Evolutionary conservation across 2,329 filamentous ascomycete species (phyloP), one percentile per base, ranked within the genome.

Genomic region (Gremmenia infestans): DNA sequence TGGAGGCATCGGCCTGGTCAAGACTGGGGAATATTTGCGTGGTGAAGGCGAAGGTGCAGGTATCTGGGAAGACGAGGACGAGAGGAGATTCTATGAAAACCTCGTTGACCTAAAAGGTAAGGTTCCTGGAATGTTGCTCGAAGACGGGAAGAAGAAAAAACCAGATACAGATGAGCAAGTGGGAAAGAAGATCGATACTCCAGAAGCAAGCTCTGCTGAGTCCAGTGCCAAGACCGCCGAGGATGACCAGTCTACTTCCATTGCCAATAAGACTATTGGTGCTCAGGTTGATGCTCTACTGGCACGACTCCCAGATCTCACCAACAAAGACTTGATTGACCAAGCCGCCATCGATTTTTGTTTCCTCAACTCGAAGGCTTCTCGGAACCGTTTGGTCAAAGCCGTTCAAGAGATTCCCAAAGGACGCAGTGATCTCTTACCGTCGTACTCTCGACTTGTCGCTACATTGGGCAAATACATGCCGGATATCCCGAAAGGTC

Each of bases 11-110:
- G 94, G 94, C 36, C 81, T 97, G 40, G 88, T 97, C 64, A 97
- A 97, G 74, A 88, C 92, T 11, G 90, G 91, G 0, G 93, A 97
- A 65, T 97, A 97, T 67, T 78, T 97, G 40, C 88, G 91, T 39
- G 92, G 91, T 12, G 89, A 95, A 70, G 88, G 87, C 22, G 93
- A 97, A 57, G 92, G 91, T 19, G 83, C 92, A 23, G 94, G 94
- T 0, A 97, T 99, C 60, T 99, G 94, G 94, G 92, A 97, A 74
- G 94, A 99, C 65, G 94, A 99, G 68, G 94, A 99, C 53, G 93
- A 99, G 73, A 86, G 94, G 57, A 89, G 94, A 58, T 99, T 99
- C 71, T 99, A 99, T 73, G 94, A 99, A 76, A 97, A 97, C 62
- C 73, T 99, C 11, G 88, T 96, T 12, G 94, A 99, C 69, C 77